Evolutionary conservation across 164 flowering plant genomes (phyloP), one percentile per base, ranked within the genome.

Genomic region (Vitis rupestris): DNA sequence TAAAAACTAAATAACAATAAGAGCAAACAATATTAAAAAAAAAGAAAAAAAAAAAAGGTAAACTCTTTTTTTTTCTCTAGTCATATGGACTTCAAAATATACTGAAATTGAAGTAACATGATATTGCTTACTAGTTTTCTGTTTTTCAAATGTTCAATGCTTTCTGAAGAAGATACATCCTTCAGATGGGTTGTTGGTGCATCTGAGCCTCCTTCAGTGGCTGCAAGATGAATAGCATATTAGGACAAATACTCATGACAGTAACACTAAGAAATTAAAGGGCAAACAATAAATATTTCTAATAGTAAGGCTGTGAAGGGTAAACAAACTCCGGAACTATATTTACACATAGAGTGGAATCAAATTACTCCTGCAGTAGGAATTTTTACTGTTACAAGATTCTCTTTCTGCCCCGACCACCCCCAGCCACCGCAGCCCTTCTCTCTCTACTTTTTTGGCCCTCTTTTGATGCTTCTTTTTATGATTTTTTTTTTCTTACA

Each of bases 71-170:
- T 2, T 23, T 23, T 23, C 27, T 19, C 11, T 14, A 64, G 29
- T 11, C 56, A 49, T 63, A 23, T 12, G 14, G 56, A 15, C 15
- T 5, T 53, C 9, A 70, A 37, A 37, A 37, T 37, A 37, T 6
- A 37, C 13, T 60, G 2, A 66, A 71, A 31, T 9, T 47, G 17
- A 71, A 72, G 70, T 23, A 66, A 61, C 49, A 64, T 61, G 65
- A 65, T 59, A 73, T 53, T 78, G 83, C 85, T 82, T 54, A 83
- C 87, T 71, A 69, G 81, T 70, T 89, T 91, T 81, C 61, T 81
- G 75, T 63, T 79, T 71, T 81, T 84, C 55, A 54, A 67, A 65
- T 52, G 16, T 52, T 78, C 85, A 10, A 53, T 27, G 50, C 69
- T 76, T 75, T 78, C 91, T 52, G 86, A 55, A 31, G 75, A 59